Evolutionary conservation across 306 rosid species (phyloP).

Genomic region (Geum urbanum): DNA sequence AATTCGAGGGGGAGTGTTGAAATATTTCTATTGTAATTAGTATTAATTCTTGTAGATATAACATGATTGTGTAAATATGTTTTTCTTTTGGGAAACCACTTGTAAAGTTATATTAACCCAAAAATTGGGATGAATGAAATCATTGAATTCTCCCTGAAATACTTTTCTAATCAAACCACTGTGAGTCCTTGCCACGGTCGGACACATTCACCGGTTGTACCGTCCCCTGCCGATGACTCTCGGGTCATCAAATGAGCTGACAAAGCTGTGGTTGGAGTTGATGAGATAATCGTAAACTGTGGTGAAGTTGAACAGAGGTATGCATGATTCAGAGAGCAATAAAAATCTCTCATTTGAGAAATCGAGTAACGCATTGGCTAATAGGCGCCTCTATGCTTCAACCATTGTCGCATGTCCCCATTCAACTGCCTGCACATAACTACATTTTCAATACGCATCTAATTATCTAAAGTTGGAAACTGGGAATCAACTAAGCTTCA

Average conservation of each 20-base stretch:
- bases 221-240: slow-evolving; percentile 25
- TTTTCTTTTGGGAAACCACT: no score
- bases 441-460: neutral
- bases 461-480: neutral
- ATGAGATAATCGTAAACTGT: slow-evolving; percentile 34
- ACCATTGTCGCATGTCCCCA: slow-evolving; percentile 39
- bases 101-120: no score
- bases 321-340: slow-evolving; percentile 43
- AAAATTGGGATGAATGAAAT: no score
- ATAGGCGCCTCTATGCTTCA: slow-evolving; percentile 40
- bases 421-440: slow-evolving; percentile 24
- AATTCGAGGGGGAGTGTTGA: no score
- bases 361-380: slow-evolving; percentile 44
- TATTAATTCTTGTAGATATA: no score
- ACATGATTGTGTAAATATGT: no score
- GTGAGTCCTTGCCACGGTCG: slow-evolving; percentile 32
- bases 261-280: slow-evolving; percentile 36
- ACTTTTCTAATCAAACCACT: no score
- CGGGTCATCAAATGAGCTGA: slow-evolving; percentile 30
- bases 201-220: slow-evolving; percentile 28
- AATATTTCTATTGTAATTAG: no score
- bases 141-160: no score
- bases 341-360: slow-evolving; percentile 47
- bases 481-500: neutral
- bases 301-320: slow-evolving; percentile 41